phyloP scores from a whole-genome alignment of 768 basidiomycete species.

The Macrolepiota dolichaula region DNA sequence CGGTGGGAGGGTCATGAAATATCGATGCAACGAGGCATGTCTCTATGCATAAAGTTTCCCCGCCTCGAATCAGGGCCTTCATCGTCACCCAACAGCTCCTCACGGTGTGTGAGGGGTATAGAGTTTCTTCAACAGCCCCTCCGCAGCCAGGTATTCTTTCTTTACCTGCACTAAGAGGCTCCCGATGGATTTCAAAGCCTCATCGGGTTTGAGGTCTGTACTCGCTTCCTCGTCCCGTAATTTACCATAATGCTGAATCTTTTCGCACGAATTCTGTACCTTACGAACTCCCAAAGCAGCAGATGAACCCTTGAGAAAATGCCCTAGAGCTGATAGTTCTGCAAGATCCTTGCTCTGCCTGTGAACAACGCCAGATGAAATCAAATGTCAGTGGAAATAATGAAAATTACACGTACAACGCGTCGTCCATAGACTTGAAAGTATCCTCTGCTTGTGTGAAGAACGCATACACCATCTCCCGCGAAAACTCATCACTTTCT shows the following conservation, averaged over 20 bases:
- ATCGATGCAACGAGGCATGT: conserved; percentile 10
- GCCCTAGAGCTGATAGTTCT: conserved; percentile 72
- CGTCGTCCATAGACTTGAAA: conserved; percentile 73
- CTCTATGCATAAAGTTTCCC: conserved; percentile 6
- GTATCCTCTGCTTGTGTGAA: conserved; percentile 77
- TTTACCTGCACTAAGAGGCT: conserved; percentile 56
- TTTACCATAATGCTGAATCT: conserved; percentile 86
- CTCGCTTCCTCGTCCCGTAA: conserved; percentile 53
- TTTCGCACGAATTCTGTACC: conserved; percentile 84
- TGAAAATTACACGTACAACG: conserved; percentile 56
- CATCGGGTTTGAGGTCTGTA: conserved; percentile 37
- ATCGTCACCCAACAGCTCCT: conserved; percentile 1
- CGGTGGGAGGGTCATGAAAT: conserved; percentile 9
- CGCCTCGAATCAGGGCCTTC: neutral
- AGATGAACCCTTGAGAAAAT: conserved; percentile 97
- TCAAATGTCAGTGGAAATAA: conserved; percentile 3
- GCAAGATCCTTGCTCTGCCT: conserved; percentile 59
- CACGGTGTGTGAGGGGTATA: conserved; percentile 17
- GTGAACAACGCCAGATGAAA: conserved; percentile 15
- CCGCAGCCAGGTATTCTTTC: conserved; percentile 66
- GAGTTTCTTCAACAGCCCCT: conserved; percentile 58
- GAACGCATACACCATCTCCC: conserved; percentile 75
- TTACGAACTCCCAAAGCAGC: conserved; percentile 84
- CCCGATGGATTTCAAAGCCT: conserved; percentile 57
- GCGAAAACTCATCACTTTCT: conserved; percentile 69